Percentiles rank a stretch among this genome's conserved stretches.
These are phyloP conservation scores for Tetrahymena malaccensis DNA, from an alignment of 73 alveolate species.

Conservation along the genomic window DNA sequence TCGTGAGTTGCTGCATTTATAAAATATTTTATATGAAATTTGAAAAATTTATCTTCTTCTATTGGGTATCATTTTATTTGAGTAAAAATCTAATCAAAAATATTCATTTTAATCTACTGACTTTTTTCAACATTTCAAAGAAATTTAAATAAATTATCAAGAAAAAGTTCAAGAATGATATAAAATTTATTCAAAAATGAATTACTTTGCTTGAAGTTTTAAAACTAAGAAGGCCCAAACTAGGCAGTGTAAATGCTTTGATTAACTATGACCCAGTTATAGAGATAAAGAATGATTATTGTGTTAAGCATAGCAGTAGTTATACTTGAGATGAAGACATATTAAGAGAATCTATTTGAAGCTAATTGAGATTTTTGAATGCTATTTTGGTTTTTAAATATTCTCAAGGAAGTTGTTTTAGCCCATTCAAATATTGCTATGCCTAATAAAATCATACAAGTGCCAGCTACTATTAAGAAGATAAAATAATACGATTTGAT, in stretches of 20 bases:
- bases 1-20: no score
- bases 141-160: no score
- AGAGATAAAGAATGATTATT: neutral
- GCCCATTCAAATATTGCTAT: neutral
- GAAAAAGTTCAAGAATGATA: no score
- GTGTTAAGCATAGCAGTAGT: neutral
- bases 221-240: neutral
- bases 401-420: neutral
- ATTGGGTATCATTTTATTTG: no score
- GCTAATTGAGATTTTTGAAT: neutral
- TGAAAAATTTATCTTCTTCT: no score
- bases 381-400: neutral
- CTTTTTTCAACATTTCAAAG: no score
- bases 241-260: neutral
- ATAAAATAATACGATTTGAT: neutral
- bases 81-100: no score
- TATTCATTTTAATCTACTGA: no score
- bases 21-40: no score
- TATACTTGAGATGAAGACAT: neutral
- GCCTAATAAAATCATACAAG: neutral
- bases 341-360: neutral
- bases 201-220: neutral
- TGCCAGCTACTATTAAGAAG: neutral
- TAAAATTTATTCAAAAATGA: neutral
- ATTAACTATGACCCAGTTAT: neutral